Evolutionary conservation across 2,329 filamentous ascomycete species (phyloP), one percentile per base, ranked within the genome.

Genomic region (Trichocomaceae sp.): DNA sequence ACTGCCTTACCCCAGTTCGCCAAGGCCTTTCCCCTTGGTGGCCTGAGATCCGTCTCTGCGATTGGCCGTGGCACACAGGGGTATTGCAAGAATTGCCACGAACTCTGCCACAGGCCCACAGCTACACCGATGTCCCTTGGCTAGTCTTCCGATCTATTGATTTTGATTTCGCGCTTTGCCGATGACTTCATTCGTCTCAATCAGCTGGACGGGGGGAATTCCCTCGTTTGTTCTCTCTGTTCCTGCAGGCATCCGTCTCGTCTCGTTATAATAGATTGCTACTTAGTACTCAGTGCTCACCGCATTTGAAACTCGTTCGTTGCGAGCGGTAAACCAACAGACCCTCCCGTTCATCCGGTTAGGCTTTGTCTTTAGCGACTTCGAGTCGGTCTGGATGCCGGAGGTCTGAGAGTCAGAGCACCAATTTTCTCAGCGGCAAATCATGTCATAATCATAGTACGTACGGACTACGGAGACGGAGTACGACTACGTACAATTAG

Each of bases 81-180:
- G n/a, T n/a, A n/a, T 37, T 15, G 3, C 39, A 17, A 20, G 39
- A 41, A n/a, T 41, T 41, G 39, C 39, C 35, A 37, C 35, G 35
- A 37, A 8, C 23, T 26, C 23, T 26, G 23, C 31, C 9, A 15
- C 37, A n/a, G 37, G n/a, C n/a, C n/a, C n/a, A n/a, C n/a, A n/a
- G n/a, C 39, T 41, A 41, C 39, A 42, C 19, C 19, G 17, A 42
- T 17, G 6, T 22, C 17, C 10, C 8, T 12, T 10, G n/a, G 39
- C 39, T 17, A 17, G 17, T 17, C 47, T 48, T 39, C 13, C 49
- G 42, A 47, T 53, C 51, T 53, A 53, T 53, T 53, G 51, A 53
- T 41, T 46, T 42, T 53, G 50, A 33, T 10, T 53, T 42, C 50
- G 41, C 47, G 23, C 23, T 29, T 19, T 8, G 29, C 29, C 50